Base-by-base conservation (phyloP, 306 rosid genomes). In the Cucurbita pepo region DNA sequence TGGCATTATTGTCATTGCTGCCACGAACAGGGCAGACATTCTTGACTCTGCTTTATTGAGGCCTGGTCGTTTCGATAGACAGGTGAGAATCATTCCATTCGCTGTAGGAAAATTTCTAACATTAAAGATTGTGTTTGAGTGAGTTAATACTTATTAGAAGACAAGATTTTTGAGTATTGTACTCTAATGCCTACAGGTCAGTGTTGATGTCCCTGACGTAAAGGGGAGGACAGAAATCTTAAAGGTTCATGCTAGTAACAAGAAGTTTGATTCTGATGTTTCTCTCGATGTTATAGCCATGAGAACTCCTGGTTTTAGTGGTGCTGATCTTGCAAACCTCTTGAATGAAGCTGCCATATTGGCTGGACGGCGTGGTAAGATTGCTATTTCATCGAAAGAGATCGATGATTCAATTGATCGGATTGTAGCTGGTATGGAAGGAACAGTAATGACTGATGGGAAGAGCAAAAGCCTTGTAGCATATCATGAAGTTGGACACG, bases 401-500 rank as follows among this genome's bases (percentile, higher is more conserved):
- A 82, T 94, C 16, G 99, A 94, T 44, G 97, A 94, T 83, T 90
- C 99, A 16, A 94, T 91, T 64, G 99, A 94, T 83, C 88, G 99
- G 81, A 90, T 94, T 75, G 99, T 94, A 13, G 99, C 99, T 72
- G 99, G 99, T 86, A 94, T 94, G 98, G 98, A 94, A 89, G 98
- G 98, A 71, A 94, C 96, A 37, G 96, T 91, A 81, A 94, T 94
- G 99, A 89, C 96, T 45, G 96, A 94, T 38, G 99, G 99, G 81
- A 94, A 94, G 87, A 94, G 99, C 84, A 94, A 94, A 81, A 91
- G 91, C 82, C 82, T 94, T 78, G 97, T 89, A 76, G 96, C 97
- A 51, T 94, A 94, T 83, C 99, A 94, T 66, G 99, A 94, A 89
- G 97, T 90, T 64, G 99, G 99, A 64, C 99, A 94, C 37, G 99